Evolutionary conservation across 2,329 filamentous ascomycete species (phyloP), one percentile per base, ranked within the genome.

Genomic region (Neurospora sp.): DNA sequence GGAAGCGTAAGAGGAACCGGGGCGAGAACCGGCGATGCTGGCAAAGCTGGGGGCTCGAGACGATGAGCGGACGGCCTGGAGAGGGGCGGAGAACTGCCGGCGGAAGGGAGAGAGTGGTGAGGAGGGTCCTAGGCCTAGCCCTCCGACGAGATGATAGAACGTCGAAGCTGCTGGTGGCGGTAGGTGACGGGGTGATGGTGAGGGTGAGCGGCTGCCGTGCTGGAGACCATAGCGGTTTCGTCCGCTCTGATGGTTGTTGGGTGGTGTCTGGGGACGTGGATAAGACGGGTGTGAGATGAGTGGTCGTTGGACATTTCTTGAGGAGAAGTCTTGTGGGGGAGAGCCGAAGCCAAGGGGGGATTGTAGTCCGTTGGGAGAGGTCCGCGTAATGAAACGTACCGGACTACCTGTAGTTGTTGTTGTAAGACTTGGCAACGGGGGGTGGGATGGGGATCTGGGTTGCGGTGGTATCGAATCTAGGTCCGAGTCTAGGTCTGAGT

Each of bases 1-100:
- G 8, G 12, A 4, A 1, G 12, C 52, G 11, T 62, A 62, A 17
- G 23, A 11, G 23, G 52, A 33, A 62, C 52, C 23, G 52, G 52
- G 52, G 17, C 28, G 28, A 8, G 52, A 62, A 3, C 28, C 15
- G 28, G 28, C 8, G 1, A 62, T 36, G 52, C 52, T 62, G 28
- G 52, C 52, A 36, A 62, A 62, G 52, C 52, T 62, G 78, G 72
- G 52, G 72, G 73, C 71, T 77, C 74, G 41, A 77, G 73, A 67
- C 75, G 77, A 71, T 78, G 74, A 43, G 75, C 71, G 52, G 74
- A 74, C 6, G 73, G 71, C n/a, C 72, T 73, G 69, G 69, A 69
- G 12, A 11, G 69, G 19, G 74, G 72, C n/a, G 73, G 73, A 28
- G 74, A 74, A 66, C 71, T 73, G 37, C 72, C 41, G 8, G 10